phyloP scores from a whole-genome alignment of 208 protist species.

The Leishmania guyanensis region DNA sequence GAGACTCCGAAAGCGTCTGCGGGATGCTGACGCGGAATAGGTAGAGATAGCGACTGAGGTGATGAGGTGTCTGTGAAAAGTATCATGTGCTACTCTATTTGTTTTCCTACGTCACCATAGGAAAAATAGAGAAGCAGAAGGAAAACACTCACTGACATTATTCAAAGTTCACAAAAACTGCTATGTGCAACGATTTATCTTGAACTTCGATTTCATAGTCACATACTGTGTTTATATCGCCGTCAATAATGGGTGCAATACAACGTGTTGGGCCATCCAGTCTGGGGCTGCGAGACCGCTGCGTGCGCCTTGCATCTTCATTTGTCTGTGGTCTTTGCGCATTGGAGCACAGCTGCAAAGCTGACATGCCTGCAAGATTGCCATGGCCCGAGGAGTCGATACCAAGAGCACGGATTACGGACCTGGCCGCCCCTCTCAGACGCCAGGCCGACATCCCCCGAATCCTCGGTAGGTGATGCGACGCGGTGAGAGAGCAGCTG shows the following conservation, averaged over 20 bases:
- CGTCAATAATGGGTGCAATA: neutral
- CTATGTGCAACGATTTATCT: neutral
- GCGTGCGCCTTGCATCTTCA: neutral
- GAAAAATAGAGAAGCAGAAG: neutral
- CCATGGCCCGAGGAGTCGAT: neutral
- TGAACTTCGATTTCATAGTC: neutral
- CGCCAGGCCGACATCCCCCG: neutral
- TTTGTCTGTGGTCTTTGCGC: neutral
- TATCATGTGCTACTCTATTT: neutral
- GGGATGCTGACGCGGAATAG: conserved; percentile 5
- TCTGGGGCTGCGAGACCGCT: neutral
- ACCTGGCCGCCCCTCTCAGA: neutral
- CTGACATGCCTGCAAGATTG: neutral
- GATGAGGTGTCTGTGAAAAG: neutral
- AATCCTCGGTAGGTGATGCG: neutral
- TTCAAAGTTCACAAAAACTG: neutral
- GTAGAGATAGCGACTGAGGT: neutral
- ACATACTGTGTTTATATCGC: neutral
- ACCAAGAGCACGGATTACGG: neutral
- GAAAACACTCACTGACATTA: neutral
- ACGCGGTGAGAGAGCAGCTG: neutral
- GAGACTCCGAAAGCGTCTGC: conserved; percentile 9
- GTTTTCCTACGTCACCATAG: neutral
- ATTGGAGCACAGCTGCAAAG: neutral
- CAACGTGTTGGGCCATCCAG: neutral